Evolutionary conservation across 805 yeast species (phyloP).

Genomic region (Metschnikowia lachancei): DNA sequence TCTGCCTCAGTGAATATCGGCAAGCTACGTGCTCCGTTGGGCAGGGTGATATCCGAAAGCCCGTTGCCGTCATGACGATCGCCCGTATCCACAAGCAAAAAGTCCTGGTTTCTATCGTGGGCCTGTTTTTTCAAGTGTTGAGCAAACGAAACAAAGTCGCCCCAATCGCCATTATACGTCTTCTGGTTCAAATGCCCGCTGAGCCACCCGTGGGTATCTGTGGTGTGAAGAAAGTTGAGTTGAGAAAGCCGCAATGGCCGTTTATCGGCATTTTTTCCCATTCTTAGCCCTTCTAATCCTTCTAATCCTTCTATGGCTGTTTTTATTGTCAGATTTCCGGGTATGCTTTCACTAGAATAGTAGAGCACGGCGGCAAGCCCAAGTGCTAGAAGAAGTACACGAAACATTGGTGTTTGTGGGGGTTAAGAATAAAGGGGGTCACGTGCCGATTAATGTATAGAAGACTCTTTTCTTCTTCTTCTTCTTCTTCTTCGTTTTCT

Average conservation of each 20-base stretch:
- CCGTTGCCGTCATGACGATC: conserved; percentile 97
- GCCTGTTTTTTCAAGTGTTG: conserved; percentile 48
- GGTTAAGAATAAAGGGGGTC: too few relatives aligned
- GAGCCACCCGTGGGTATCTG: conserved; percentile 97
- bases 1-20: conserved; percentile 61
- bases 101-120: conserved; percentile 50
- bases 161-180: conserved; percentile 85
- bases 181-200: conserved; percentile 83
- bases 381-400: neutral
- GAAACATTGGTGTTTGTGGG: neutral
- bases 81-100: conserved; percentile 81
- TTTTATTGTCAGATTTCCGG: too few relatives aligned
- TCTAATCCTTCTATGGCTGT: too few relatives aligned
- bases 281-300: too few relatives aligned
- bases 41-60: conserved; percentile 69
- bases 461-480: too few relatives aligned
- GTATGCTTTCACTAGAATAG: too few relatives aligned
- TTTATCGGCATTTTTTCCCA: neutral
- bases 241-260: conserved; percentile 35
- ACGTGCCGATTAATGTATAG: too few relatives aligned
- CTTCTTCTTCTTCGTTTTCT: too few relatives aligned
- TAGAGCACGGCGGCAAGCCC: neutral
- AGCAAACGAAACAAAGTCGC: conserved; percentile 76
- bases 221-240: conserved; percentile 85
- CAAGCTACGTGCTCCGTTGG: conserved; percentile 66